phyloP scores from a whole-genome alignment of 2,329 filamentous ascomycete species.

The Aspergillus sojae region DNA sequence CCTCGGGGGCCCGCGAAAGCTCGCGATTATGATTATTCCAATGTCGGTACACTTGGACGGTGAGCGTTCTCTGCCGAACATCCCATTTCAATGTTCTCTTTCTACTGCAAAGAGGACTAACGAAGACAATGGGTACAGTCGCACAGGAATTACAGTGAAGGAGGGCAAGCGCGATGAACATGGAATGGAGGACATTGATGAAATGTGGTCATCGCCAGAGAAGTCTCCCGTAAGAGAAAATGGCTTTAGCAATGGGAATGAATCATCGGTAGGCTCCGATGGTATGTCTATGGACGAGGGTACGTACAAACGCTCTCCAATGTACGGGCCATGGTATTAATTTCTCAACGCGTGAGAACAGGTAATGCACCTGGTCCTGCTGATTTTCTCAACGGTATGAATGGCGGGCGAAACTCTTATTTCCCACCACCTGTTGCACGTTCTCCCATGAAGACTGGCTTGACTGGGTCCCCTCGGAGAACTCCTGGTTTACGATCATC shows the following conservation, averaged over 20 bases:
- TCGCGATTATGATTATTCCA: constrained; percentile 52
- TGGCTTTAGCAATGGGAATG: constrained; percentile 37
- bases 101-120: constrained; percentile 17
- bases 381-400: constrained; percentile 42
- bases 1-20: constrained; percentile 44
- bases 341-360: constrained; percentile 20
- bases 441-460: constrained; percentile 49
- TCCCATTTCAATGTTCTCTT: constrained; percentile 7
- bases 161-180: constrained; percentile 86
- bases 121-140: constrained; percentile 56
- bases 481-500: constrained; percentile 48
- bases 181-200: constrained; percentile 85
- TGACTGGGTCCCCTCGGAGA: constrained; percentile 46
- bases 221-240: constrained; percentile 54
- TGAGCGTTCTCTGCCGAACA: constrained; percentile 26
- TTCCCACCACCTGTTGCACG: constrained; percentile 45
- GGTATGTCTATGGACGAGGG: constrained; percentile 67
- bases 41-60: constrained; percentile 52
- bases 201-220: constrained; percentile 85
- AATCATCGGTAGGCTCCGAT: constrained; percentile 56
- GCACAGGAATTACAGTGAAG: constrained; percentile 82
- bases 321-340: constrained; percentile 14
- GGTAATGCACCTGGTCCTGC: constrained; percentile 46
- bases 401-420: constrained; percentile 37
- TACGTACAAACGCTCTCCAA: constrained; percentile 35